These are phyloP conservation scores for Starmerella floris DNA, from an alignment of 805 yeast species.

Conservation along the genomic window DNA sequence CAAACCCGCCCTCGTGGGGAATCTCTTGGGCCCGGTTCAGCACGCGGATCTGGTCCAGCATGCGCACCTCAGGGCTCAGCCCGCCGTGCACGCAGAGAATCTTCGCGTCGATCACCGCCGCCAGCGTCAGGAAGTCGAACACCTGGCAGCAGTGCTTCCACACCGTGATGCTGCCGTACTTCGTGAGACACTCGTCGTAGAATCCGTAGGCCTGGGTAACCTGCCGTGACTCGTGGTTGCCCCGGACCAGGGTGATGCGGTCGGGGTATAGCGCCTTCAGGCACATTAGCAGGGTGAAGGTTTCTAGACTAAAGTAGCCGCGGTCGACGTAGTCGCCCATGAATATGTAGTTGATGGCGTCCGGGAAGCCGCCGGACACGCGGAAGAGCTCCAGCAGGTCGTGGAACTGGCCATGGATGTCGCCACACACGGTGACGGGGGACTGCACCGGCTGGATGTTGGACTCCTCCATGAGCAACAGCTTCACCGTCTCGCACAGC, in stretches of 20 bases:
- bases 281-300: conserved; percentile 87
- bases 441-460: conserved; percentile 91
- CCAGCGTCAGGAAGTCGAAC: conserved; percentile 81
- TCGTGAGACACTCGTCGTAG: conserved; percentile 86
- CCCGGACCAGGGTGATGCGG: conserved; percentile 79
- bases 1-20: conserved; percentile 98
- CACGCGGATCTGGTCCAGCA: conserved; percentile 93
- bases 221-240: conserved; percentile 95
- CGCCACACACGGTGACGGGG: conserved; percentile 84
- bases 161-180: conserved; percentile 86
- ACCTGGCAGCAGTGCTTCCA: conserved; percentile 97
- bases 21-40: conserved; percentile 93
- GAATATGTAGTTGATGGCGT: conserved; percentile 61
- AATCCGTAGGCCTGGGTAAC: conserved; percentile 98
- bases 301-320: conserved; percentile 91
- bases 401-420: conserved; percentile 96
- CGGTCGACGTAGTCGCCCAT: conserved; percentile 95
- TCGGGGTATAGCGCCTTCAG: conserved; percentile 78
- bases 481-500: conserved; percentile 88
- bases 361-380: conserved; percentile 86
- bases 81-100: conserved; percentile 97
- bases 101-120: conserved; percentile 91
- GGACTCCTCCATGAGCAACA: conserved; percentile 87
- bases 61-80: conserved; percentile 87
- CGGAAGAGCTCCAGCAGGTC: conserved; percentile 82